Evolutionary conservation across 78 protist genomes (phyloP).

Genomic region (Bigelowiella natans): DNA sequence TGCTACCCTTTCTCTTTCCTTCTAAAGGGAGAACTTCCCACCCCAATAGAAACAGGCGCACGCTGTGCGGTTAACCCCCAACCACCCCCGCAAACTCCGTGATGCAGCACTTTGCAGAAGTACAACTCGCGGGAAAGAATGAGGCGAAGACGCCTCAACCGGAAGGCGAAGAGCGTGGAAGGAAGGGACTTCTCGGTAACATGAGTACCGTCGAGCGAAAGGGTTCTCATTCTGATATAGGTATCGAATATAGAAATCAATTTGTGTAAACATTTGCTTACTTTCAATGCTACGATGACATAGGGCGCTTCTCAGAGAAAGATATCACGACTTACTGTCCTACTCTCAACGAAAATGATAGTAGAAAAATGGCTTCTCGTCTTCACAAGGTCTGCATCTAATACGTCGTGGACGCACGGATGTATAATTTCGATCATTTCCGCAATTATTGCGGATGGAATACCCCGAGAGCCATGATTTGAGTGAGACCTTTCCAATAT

Average conservation of each 20-base stretch:
- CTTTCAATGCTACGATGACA: background rate
- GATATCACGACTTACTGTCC: background rate
- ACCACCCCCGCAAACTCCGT: too few species aligned
- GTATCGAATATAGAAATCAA: too few species aligned
- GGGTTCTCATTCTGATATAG: background rate
- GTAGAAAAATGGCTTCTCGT: background rate
- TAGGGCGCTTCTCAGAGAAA: background rate
- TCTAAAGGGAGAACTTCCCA: too few species aligned
- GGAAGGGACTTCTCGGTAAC: background rate
- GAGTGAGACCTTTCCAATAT: too few species aligned
- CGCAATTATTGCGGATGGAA: background rate
- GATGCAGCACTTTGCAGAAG: background rate
- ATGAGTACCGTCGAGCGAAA: background rate
- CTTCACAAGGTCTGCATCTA: background rate
- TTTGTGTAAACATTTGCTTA: background rate
- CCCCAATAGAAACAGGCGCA: too few species aligned
- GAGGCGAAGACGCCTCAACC: background rate
- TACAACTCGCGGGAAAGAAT: background rate
- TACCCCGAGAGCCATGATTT: too few species aligned
- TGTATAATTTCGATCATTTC: background rate
- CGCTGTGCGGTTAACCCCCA: too few species aligned
- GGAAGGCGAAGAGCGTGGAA: background rate
- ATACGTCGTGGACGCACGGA: background rate
- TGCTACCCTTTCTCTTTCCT: too few species aligned
- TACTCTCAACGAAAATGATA: background rate